Evolutionary conservation across 73 alveolate species (phyloP).

Genomic region (Tetrahymena elliotti): DNA sequence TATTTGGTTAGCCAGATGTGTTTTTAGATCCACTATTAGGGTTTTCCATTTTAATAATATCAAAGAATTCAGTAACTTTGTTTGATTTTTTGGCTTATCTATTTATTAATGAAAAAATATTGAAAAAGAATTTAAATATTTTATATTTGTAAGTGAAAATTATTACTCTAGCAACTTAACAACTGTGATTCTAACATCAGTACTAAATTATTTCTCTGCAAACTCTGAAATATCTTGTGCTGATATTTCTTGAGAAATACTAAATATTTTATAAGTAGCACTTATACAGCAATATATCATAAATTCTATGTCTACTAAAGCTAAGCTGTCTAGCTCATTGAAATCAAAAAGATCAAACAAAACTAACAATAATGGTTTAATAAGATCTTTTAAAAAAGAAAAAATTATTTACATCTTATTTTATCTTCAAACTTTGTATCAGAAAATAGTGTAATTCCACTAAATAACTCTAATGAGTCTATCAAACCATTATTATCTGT

Average conservation of each 20-base stretch:
- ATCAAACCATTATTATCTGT: slow-evolving; percentile 90
- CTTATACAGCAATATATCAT: slow-evolving; percentile 81
- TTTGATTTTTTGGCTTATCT: slow-evolving; percentile 22
- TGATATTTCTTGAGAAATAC: slow-evolving; percentile 54
- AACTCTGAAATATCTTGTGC: slow-evolving; percentile 51
- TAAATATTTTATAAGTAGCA: slow-evolving; percentile 81
- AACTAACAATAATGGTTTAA: background rate
- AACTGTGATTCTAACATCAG: slow-evolving; percentile 27
- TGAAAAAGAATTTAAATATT: background rate
- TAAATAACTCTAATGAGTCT: slow-evolving; percentile 81
- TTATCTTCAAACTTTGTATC: slow-evolving; percentile 37
- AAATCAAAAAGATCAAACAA: slow-evolving; percentile 93
- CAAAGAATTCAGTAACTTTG: slow-evolving; percentile 28
- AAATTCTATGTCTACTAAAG: slow-evolving; percentile 85
- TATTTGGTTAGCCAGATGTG: background rate
- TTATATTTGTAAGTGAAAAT: background rate
- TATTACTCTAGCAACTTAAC: slow-evolving; percentile 31
- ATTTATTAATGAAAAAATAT: background rate
- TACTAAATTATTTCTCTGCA: slow-evolving; percentile 22
- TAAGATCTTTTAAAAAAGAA: background rate
- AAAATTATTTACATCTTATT: slow-evolving; percentile 4
- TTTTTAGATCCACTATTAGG: background rate
- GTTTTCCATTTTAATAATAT: slow-evolving; percentile 29
- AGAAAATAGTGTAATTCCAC: slow-evolving; percentile 81
- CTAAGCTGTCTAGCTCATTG: slow-evolving; percentile 81